Evolutionary conservation across 768 basidiomycete species (phyloP).

Genomic region (Leccinum truebloodii): DNA sequence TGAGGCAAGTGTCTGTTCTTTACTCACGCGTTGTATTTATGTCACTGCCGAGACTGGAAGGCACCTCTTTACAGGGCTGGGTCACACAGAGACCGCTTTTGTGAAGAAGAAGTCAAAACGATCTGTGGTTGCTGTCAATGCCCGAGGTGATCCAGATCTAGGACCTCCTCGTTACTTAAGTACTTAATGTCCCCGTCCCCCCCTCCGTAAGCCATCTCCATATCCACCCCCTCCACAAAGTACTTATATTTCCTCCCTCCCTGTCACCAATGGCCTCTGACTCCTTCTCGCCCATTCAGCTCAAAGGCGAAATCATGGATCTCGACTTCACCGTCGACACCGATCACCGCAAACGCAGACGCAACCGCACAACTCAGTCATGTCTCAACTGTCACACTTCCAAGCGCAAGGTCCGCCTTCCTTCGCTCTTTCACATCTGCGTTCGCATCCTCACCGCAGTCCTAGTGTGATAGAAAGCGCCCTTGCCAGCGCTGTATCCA

Average conservation of each 20-base stretch:
- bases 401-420: conserved; percentile 74
- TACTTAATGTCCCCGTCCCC: conserved; percentile 62
- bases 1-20: conserved; percentile 28
- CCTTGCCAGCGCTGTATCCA: conserved; percentile 92
- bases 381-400: conserved; percentile 90
- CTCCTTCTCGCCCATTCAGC: conserved; percentile 54
- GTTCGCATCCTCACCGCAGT: conserved; percentile 10
- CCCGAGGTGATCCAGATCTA: conserved; percentile 50
- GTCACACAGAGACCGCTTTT: conserved; percentile 36
- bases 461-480: conserved; percentile 82
- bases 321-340: conserved; percentile 72
- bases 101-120: conserved; percentile 32
- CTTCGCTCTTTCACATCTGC: background rate
- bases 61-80: conserved; percentile 33
- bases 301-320: conserved; percentile 79
- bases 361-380: conserved; percentile 91
- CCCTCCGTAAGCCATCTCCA: conserved; percentile 40
- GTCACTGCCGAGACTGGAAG: conserved; percentile 39
- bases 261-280: conserved; percentile 52
- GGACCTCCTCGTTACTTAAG: conserved; percentile 34
- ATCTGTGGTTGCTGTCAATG: conserved; percentile 33
- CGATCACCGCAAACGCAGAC: conserved; percentile 79
- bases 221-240: conserved; percentile 49
- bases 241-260: conserved; percentile 37
- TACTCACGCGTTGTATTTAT: conserved; percentile 39